Evolutionary conservation across 2,329 filamentous ascomycete species (phyloP), one percentile per base, ranked within the genome.

Genomic region (Diaporthe sp.): DNA sequence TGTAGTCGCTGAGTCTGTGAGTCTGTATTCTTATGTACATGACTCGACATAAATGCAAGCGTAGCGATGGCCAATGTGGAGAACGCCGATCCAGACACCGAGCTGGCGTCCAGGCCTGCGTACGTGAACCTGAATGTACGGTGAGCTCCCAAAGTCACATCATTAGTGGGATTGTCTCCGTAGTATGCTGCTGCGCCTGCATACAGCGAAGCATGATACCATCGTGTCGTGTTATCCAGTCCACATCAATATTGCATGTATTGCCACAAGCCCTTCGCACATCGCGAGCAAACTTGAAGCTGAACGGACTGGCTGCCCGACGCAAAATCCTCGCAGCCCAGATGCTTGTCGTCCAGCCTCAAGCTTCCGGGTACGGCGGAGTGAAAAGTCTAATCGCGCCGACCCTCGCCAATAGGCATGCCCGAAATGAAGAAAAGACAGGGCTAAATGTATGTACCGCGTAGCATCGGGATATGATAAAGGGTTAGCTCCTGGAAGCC

Each of bases 11-110:
- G 44, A 37, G 28, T 67, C 9, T 49, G 44, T n/a, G 44, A 37
- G 28, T 67, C 9, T 49, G 44, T n/a, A 39, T 68, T 49, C 28
- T n/a, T 37, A 51, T 68, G 44, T 49, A 51, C 62, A 68, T 68
- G 62, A 68, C 62, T 68, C 62, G 44, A 37, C 7, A 25, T 46
- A 51, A 15, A 39, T 39, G 46, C 46, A 53, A 17, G 34, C 25
- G 28, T n/a, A 39, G 46, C 46, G 44, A 68, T 68, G 62, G 46
- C 19, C 19, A 68, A 39, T 68, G 62, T 67, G 62, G 46, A 68
- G 62, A 53, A 68, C 28, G 62, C 62, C 44, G 62, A 68, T 51
- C 62, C 22, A 68, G 46, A 37, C 62, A 68, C 62, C 62, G 62
- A 53, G 28, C 28, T n/a, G 44, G 22, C 34, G 62, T 53, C 62